Evolutionary conservation across 179 eudicot species (phyloP), one percentile per base, ranked within the genome.

Genomic region (Beta macrorhiza): DNA sequence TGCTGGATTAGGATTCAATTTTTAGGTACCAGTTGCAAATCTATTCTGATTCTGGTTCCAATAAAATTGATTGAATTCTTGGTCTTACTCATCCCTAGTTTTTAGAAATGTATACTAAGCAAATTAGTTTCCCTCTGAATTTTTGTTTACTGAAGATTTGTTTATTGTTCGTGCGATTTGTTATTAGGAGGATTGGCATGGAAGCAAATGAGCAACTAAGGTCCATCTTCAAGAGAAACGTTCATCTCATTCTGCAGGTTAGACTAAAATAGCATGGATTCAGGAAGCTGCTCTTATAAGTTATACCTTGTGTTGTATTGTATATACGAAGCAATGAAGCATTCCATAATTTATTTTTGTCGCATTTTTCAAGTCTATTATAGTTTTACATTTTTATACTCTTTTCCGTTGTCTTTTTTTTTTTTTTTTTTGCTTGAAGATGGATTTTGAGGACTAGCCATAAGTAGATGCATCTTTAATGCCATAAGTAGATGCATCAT

Each of bases 161-260:
- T 47, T 45, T 19, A 49, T 84, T 58, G 22, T 22, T 45, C 44
- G 58, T 71, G 47, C 16, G 7, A 61, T 45, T 78, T 67, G 1
- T 22, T 78, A 67, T 22, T 80, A 92, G 96, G 88, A 90, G 96
- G 80, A 92, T 92, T 16, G 96, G 92, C 42, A 49, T 90, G 17
- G 93, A 90, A 88, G 96, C 96, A 53, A 92, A 90, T 69, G 96
- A 92, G 74, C 92, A 92, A 85, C 84, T 92, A 44, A 86, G 93
- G 64, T 77, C 90, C 55, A 89, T 95, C 81, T 92, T 90, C 85
- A 95, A 95, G 85, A 90, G 95, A 83, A 78, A 89, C 47, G 97
- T 95, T 72, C 99, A 95, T 88, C 96, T 95, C 62, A 87, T 91
- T 56, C 93, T 95, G 70, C 87, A 85, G 86, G 99, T 93, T 81